Evolutionary conservation across 1,284 basidiomycete genomes (phyloP), one percentile per base, ranked within the genome.

Genomic region (Ceratobasidium sp.): DNA sequence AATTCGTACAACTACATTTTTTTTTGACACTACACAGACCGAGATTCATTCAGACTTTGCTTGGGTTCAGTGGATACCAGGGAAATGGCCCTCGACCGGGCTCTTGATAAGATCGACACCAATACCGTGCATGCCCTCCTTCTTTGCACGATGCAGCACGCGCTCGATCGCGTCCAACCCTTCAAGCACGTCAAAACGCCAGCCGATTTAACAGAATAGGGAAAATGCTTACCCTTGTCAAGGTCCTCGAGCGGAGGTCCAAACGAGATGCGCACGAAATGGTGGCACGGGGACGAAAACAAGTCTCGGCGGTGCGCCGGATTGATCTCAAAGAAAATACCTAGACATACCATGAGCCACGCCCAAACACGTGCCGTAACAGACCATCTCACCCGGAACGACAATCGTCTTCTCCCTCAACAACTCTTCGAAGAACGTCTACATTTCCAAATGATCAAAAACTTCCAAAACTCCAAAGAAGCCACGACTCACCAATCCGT

Each of bases 361-460:
- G 18, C n/a, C 50, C 50, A 35, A 74, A 86, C 85, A 52, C 84
- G 85, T 81, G 85, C 84, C 16, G 80, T 82, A 35, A 38, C 33
- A 50, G 18, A 23, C 23, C 27, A 60, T 14, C 18, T 33, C 93
- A 52, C 94, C 94, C 12, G 95, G 95, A 68, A 96, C 95, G 76
- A 96, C 94, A 80, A 96, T 96, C 35, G 93, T 93, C 84, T 94
- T 90, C 84, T 96, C 94, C 84, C 96, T 97, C 60, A 98, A 88
- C 50, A 96, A 87, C 85, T 98, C 96, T 83, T 98, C 96, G 83
- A 98, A 98, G 90, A 98, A 97, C 41, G 93, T 95, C 90, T 92
- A 78, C 30, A 69, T 46, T 44, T 60, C 41, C 50, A 18, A 48
- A 27, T 27, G 8, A 14, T 68, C 59, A 69, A 44, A 54, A 30